These are phyloP conservation scores for Xylogone sp. DNA, from an alignment of 2,329 filamentous ascomycete genomes.

Conservation along the genomic window DNA sequence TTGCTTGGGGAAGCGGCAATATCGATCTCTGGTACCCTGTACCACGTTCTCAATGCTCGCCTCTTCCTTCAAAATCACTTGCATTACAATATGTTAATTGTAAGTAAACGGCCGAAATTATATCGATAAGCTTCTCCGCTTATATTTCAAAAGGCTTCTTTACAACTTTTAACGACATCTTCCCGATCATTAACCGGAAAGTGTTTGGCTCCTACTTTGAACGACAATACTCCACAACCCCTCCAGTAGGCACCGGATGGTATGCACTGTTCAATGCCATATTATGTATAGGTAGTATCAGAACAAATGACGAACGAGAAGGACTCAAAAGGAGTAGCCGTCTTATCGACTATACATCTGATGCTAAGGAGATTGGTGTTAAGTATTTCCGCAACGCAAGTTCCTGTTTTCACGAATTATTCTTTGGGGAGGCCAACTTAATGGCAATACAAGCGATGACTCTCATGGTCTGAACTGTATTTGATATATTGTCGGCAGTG, in stretches of 20 bases:
- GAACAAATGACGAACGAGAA: slow-evolving; percentile 9
- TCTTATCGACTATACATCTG: slow-evolving; percentile 13
- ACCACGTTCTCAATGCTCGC: slow-evolving; percentile 11
- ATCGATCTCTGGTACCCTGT: slow-evolving; percentile 15
- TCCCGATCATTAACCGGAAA: slow-evolving; percentile 14
- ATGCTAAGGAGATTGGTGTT: slow-evolving; percentile 7
- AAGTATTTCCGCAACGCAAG: slow-evolving; percentile 19
- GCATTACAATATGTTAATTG: slow-evolving; percentile 15
- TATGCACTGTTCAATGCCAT: slow-evolving; percentile 22
- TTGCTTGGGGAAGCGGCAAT: slow-evolving; percentile 8
- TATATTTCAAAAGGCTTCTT: slow-evolving; percentile 15
- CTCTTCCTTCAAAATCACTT: slow-evolving; percentile 16
- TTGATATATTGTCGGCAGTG: background rate
- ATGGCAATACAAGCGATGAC: slow-evolving; percentile 20
- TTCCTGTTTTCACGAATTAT: slow-evolving; percentile 16
- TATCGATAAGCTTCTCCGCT: slow-evolving; percentile 2
- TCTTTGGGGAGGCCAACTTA: slow-evolving; percentile 15
- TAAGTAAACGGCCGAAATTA: slow-evolving; percentile 6
- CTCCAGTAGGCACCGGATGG: slow-evolving; percentile 15
- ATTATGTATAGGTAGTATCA: slow-evolving; percentile 14
- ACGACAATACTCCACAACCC: slow-evolving; percentile 17
- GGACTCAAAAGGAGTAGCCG: slow-evolving; percentile 5
- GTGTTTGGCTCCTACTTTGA: slow-evolving; percentile 14
- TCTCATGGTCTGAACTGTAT: slow-evolving; percentile 10
- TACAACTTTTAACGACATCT: slow-evolving; percentile 12